Evolutionary conservation across 192 early-diverging fungal genomes (phyloP), one percentile per base, ranked within the genome.

Genomic region (Coemansia sp.): DNA sequence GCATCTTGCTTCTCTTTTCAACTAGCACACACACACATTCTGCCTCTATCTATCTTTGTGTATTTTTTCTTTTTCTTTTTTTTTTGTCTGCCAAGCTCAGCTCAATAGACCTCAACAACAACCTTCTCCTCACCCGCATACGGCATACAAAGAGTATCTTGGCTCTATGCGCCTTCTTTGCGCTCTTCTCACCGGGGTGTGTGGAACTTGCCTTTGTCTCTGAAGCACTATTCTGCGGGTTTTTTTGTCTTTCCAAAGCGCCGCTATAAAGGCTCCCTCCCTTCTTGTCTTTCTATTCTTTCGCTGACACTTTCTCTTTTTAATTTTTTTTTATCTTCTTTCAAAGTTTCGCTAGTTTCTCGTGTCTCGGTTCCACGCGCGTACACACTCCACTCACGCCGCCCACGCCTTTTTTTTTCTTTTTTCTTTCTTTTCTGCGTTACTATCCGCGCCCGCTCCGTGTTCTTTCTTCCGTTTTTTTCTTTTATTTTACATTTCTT

Each of bases 291-390:
- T 53, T 53, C 64, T 73, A 17, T 21, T 60, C 25, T 64, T 36
- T 46, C 29, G 23, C 42, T 29, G 36, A 44, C 50, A 48, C 55
- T 50, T 72, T 62, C 38, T 21, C 55, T 59, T 72, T 46, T 61
- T 65, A 55, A 19, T 21, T 70, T 41, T 51, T 62, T 57, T 48
- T 69, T 42, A 19, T 48, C 44, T 51, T 51, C 10, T 34, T 61
- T 70, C 38, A 38, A 44, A 17, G 61, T 42, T 51, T 57, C 15
- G 8, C 48, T 53, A 50, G 39, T 37, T 69, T 51, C 19, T 46
- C 62, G 31, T 73, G 68, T 78, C 37, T 64, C 62, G 70, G 66
- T 72, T 68, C 69, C 75, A 72, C 66, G 75, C 70, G 69, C 69
- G 48, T 75, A 75, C 73, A 66, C 41, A 38, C 63, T 48, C 58